Base-by-base conservation (phyloP, 495 filamentous ascomycete genomes). In the Lepraria neglecta region DNA sequence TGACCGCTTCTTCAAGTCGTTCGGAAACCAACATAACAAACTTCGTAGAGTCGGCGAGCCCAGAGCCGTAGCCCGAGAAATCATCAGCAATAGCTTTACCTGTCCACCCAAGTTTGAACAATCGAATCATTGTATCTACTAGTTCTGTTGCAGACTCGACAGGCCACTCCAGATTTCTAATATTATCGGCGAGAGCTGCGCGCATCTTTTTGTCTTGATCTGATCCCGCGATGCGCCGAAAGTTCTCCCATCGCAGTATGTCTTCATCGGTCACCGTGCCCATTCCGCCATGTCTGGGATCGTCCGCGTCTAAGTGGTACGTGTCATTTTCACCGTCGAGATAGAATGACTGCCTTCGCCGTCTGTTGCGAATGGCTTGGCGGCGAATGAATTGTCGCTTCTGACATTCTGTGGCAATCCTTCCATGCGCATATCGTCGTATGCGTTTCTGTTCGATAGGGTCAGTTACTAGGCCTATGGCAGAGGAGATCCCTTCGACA, bases 291-390 rank as follows among this genome's bases (percentile, higher is more conserved):
- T 9, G 21, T 33, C 24, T 91, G 33, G 12, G 14, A 19, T 54
- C 40, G 21, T 44, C 24, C 27, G 40, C 40, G 4, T 55, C 50
- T 14, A 48, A 11, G 33, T 44, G 27, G 19, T 10, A 3, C 6
- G 38, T 43, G 42, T 46, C 30, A 31, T 15, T 88, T 73, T 90
- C 88, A 68, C 90, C 87, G 47, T 92, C 89, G 24, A 87, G 78
- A 66, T 92, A 92, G 65, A 92, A 92, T 31, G 83, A 82, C 56
- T 89, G 76, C 55, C 84, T 77, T 63, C 81, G 81, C 86, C 87
- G 89, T 52, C 88, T 82, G 59, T 92, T 85, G 63, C 86, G 78
- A 19, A 88, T 77, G 53, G 80, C 83, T 53, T 76, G 77, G 24
- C 72, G 73, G n/a, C 77, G 73, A 40, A 71, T 66, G 31, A 75